Evolutionary conservation across 257 asterid genomes (phyloP), one percentile per base, ranked within the genome.

Genomic region (Ajuga chamaepitys): DNA sequence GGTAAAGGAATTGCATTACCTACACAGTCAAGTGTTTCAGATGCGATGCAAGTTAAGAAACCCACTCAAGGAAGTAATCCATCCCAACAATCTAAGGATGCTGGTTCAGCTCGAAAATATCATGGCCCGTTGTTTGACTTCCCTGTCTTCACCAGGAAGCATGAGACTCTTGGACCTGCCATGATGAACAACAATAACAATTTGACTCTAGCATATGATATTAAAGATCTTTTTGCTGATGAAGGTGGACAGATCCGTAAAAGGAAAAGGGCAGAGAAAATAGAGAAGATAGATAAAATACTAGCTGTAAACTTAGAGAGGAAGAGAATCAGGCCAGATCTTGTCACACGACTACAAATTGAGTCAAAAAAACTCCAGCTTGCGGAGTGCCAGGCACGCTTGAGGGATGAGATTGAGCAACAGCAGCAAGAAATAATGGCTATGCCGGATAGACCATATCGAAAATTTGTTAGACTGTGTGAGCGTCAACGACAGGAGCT

Each of bases 401-500:
- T 94, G 74, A 85, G 97, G 77, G 91, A 83, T 69, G 96, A 94
- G 82, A 88, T 94, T 68, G 98, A 94, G 76, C 95, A 83, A 66
- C 96, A 94, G 55, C 99, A 94, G 62, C 83, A 80, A 71, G 99
- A 94, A 76, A 94, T 94, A 60, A 86, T 94, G 99, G 85, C 95
- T 22, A 94, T 94, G 99, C 99, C 99, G 56, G 99, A 94, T 74
- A 82, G 99, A 63, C 96, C 96, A 20, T 94, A 94, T 79, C 81
- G 96, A 25, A 94, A 94, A 71, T 94, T 94, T 74, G 89, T 91
- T 62, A 74, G 99, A 64, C 82, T 94, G 51, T 94, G 99, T 71
- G 98, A 94, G 74, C 96, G 98, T 50, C 99, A 94, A 61, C 95
- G 99, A n/a, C 95, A 73, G 80, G 99, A 94, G 24, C 92, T 94